Percentiles rank a stretch among this genome's conserved stretches.
Evolutionary conservation across 139 green algal species (phyloP).

Genomic region (Picochlorum costavermella): DNA sequence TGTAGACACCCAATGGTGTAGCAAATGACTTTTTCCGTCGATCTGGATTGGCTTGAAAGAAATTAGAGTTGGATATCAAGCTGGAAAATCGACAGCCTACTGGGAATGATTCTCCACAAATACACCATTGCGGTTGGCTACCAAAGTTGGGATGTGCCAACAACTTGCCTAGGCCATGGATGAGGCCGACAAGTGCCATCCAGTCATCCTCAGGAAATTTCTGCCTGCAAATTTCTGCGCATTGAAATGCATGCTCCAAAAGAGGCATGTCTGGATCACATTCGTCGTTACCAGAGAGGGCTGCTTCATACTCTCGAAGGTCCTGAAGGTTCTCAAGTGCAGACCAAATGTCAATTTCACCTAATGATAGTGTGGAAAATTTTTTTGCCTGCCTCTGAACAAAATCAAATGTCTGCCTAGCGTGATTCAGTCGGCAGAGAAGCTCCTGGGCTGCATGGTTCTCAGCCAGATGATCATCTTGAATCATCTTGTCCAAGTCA

Average conservation of each 20-base stretch:
- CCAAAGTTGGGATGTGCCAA: conserved; percentile 66
- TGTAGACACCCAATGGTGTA: conserved; percentile 53
- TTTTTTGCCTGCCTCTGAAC: conserved; percentile 48
- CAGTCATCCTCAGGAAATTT: conserved; percentile 67
- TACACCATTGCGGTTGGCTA: conserved; percentile 71
- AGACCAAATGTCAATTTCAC: conserved; percentile 62
- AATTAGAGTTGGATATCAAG: conserved; percentile 42
- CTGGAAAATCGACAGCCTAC: conserved; percentile 74
- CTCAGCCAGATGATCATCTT: conserved; percentile 31
- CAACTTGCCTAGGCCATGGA: conserved; percentile 76
- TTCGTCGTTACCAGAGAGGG: conserved; percentile 31
- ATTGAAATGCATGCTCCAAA: conserved; percentile 58
- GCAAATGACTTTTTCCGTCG: conserved; percentile 48
- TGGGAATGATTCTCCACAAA: conserved; percentile 76
- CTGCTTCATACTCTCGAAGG: conserved; percentile 65
- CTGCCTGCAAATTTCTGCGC: conserved; percentile 60
- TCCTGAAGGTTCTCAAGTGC: conserved; percentile 56
- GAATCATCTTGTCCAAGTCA: not conserved
- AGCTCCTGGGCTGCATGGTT: conserved; percentile 59
- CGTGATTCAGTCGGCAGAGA: conserved; percentile 70
- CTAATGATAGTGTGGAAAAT: conserved; percentile 37
- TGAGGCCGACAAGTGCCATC: conserved; percentile 71
- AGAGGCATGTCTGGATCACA: conserved; percentile 54
- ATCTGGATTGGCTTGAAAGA: conserved; percentile 69
- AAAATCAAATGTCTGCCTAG: conserved; percentile 79